Evolutionary conservation across 768 basidiomycete species (phyloP), one percentile per base, ranked within the genome.

Genomic region (Lentinula edodes): DNA sequence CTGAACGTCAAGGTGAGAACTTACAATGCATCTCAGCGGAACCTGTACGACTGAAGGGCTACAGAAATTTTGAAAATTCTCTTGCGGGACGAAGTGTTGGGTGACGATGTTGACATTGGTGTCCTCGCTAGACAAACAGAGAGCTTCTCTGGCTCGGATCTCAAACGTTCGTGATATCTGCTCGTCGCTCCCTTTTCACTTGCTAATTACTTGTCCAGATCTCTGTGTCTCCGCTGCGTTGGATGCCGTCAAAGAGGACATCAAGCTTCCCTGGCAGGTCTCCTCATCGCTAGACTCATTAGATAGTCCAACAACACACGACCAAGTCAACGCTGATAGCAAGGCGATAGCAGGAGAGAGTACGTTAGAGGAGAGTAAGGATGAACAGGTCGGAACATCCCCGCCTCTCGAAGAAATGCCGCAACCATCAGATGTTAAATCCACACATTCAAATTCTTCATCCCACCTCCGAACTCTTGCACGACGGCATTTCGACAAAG

Each of bases 141-240:
- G 58, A 85, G 83, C 57, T 98, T 94, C 73, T 98, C 95, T 61
- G 95, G 95, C 15, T 96, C 94, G 32, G 95, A 98, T 72, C 78
- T 98, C 62, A 97, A 96, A 73, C 93, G 95, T 96, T 62, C 69
- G 90, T 78, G 15, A 23, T 13, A 23, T 42, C 23, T 16, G 2
- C 9, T 43, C 16, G 50, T 39, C 42, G 52, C 61, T 39, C 32
- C 41, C 48, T 45, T 46, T 35, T 46, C 39, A 67, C 34, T 41
- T 61, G 23, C 18, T 64, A 8, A 39, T 51, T 62, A 16, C 62
- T 54, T 62, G 55, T 58, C 7, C 67, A 97, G 95, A 98, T 74
- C 75, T 97, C 20, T 95, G 94, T 71, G 95, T 98, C 32, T 87
- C 91, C 57, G 94, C 95, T 28, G 95, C 95, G 15, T 77, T 97